A percentile compares a stretch with the other conserved stretches of the same genome.
Conservation (phyloP, 129 eudicot genomes). For the Sambucus nigra region DNA sequence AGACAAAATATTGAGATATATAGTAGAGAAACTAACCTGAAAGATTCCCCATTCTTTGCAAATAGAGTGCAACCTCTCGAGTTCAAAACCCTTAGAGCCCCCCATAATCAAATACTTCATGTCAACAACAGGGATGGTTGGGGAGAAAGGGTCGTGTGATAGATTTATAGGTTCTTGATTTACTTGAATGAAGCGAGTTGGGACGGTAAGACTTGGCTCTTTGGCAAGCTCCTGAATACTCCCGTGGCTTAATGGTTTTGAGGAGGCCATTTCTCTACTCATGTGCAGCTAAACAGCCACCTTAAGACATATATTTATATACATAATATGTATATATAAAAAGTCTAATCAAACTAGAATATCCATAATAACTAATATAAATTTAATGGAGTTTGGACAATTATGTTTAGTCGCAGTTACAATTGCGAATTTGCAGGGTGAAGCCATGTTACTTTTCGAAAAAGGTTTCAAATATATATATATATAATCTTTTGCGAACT, state of each 20-base stretch:
- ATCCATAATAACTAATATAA: no score
- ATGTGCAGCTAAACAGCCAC: no score
- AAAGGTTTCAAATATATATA: no score
- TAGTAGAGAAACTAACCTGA: slow-evolving; percentile 37
- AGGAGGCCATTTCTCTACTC: slow-evolving; percentile 9
- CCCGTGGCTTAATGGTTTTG: slow-evolving; percentile 12
- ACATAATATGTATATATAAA: no score
- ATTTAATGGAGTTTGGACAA: no score
- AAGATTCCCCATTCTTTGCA: slow-evolving; percentile 63
- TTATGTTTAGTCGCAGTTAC: no score
- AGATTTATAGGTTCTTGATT: slow-evolving; percentile 21
- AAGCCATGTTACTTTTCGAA: no score
- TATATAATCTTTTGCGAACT: no score
- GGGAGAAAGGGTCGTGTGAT: background rate
- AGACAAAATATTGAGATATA: background rate
- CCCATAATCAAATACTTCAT: slow-evolving; percentile 22
- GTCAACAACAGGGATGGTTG: slow-evolving; percentile 42
- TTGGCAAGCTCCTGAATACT: slow-evolving; percentile 41
- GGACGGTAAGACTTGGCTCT: slow-evolving; percentile 17
- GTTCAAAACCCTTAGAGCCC: slow-evolving; percentile 5
- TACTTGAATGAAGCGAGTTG: slow-evolving; percentile 18
- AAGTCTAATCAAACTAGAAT: no score
- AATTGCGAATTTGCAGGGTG: no score
- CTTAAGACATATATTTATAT: background rate
- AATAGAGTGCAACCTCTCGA: slow-evolving; percentile 26